Base-by-base conservation (phyloP, 176 grass and related monocot species). In the Phragmites australis region DNA sequence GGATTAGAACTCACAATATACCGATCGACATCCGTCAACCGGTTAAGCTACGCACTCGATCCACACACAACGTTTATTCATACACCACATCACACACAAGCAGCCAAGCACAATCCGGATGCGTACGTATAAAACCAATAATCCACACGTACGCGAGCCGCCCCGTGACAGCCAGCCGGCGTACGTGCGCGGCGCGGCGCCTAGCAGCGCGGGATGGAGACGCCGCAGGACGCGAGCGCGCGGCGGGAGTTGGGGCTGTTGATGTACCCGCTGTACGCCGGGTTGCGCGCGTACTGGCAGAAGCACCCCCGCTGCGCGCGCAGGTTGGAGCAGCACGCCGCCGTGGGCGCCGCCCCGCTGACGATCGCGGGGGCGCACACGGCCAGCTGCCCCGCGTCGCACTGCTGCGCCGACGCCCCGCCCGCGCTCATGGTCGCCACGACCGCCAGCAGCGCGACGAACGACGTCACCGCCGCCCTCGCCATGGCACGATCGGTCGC, bases 211-310 rank as follows among this genome's bases (percentile, higher is more conserved):
- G 87, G 87, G 40, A 81, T 3, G 82, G 87, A 1, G 82, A 89
- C 8, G 53, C 29, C 3, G 87, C 87, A 89, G 47, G 54, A 0
- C 8, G 5, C 0, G 47, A 85, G 56, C 37, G 82, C 16, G 37
- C 4, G 17, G 55, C 55, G 71, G 11, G 82, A 27, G 72, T 10
- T 65, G 77, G 55, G 21, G 82, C 82, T 85, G 55, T 43, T 85
- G 64, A 85, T 77, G 82, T 89, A 89, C n/a, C 3, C 0, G 55
- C 64, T 0, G 71, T 85, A 89, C 8, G 47, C 64, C 21, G 82
- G 87, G 87, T 85, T 72, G 27, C 13, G 34, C 17, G 82, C 82
- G 82, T 16, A 89, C 82, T 85, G 47, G 72, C 87, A 89, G 82
- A 85, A 85, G 87, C 87, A 89, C 1, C 71, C 40, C 21, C 19